Conservation (phyloP, 2,329 filamentous ascomycete species). For the Acrocalymma vagum region DNA sequence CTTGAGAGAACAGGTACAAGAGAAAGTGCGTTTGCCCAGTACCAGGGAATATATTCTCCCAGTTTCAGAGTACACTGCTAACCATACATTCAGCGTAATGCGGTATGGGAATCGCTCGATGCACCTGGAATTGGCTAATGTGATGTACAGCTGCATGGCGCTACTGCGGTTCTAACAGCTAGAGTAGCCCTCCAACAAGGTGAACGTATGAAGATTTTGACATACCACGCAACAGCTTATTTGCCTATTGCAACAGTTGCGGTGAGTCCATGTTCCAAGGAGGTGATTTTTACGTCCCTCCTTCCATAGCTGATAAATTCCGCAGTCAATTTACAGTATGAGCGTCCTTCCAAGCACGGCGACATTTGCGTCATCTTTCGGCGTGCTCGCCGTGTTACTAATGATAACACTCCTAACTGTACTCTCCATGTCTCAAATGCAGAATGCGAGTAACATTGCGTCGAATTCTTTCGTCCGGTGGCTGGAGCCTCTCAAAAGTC, state of each 20-base stretch:
- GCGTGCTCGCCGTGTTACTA: conserved; percentile 1
- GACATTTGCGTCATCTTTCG: conserved; percentile 7
- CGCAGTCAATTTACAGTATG: conserved; percentile 8
- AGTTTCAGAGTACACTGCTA: neutral
- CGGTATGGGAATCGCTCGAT: conserved; percentile 1
- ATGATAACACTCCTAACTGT: neutral
- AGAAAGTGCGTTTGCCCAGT: neutral
- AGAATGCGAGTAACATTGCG: too few relatives aligned
- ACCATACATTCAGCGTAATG: neutral
- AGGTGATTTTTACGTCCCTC: too few relatives aligned
- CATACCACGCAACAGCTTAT: conserved; percentile 8
- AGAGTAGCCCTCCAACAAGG: conserved; percentile 5
- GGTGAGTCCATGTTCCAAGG: too few relatives aligned
- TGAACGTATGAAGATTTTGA: conserved; percentile 3
- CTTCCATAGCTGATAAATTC: neutral
- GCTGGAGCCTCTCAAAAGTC: too few relatives aligned
- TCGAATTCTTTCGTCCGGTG: too few relatives aligned
- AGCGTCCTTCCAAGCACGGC: conserved; percentile 6
- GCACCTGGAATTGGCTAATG: neutral
- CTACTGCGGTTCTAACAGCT: conserved; percentile 4
- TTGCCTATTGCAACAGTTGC: conserved; percentile 4
- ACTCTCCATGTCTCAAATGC: neutral
- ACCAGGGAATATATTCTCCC: too few relatives aligned
- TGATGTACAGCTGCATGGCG: conserved; percentile 3
- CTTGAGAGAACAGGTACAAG: conserved; percentile 2